Evolutionary conservation across 2,329 filamentous ascomycete genomes (phyloP).

Genomic region (Exophiala oligosperma): DNA sequence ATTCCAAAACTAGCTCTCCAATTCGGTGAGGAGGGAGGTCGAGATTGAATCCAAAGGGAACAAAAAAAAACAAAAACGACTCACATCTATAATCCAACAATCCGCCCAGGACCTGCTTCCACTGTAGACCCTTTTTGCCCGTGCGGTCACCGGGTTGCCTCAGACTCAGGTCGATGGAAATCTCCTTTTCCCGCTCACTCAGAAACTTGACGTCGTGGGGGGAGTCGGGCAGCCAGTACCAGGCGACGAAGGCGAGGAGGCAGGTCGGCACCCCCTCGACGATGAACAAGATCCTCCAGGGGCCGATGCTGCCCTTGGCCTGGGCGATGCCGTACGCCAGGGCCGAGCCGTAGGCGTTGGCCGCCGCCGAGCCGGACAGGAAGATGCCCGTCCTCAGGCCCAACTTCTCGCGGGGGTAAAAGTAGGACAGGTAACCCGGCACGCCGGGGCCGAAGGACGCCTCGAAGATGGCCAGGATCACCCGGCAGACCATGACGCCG

Average conservation of each 20-base stretch:
- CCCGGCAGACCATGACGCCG: constrained; percentile 35
- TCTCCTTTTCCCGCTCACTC: constrained; percentile 40
- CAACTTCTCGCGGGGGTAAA: constrained; percentile 60
- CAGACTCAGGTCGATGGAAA: constrained; percentile 28
- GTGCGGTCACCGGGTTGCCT: constrained; percentile 29
- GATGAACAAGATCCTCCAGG: constrained; percentile 66
- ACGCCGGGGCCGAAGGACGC: constrained; percentile 44
- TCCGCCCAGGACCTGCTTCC: constrained; percentile 48
- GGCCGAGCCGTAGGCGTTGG: constrained; percentile 41
- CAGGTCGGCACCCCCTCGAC: constrained; percentile 65
- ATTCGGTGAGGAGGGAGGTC: too few species aligned
- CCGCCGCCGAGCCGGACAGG: constrained; percentile 39
- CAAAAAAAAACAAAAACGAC: constrained; percentile 31
- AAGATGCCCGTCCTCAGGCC: constrained; percentile 58
- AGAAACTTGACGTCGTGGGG: constrained; percentile 45
- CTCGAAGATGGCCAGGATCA: constrained; percentile 42
- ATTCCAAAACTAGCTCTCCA: too few species aligned
- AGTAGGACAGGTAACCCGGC: constrained; percentile 56
- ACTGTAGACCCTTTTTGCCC: constrained; percentile 38
- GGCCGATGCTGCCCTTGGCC: constrained; percentile 55
- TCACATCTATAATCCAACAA: constrained; percentile 50
- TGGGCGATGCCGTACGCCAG: constrained; percentile 57
- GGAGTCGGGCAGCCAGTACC: constrained; percentile 49
- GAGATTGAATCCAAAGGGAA: constrained; percentile 13
- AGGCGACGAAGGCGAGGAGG: constrained; percentile 55